Conservation (phyloP, 2,329 filamentous ascomycete genomes). For the Ceratocystiopsis sp. region DNA sequence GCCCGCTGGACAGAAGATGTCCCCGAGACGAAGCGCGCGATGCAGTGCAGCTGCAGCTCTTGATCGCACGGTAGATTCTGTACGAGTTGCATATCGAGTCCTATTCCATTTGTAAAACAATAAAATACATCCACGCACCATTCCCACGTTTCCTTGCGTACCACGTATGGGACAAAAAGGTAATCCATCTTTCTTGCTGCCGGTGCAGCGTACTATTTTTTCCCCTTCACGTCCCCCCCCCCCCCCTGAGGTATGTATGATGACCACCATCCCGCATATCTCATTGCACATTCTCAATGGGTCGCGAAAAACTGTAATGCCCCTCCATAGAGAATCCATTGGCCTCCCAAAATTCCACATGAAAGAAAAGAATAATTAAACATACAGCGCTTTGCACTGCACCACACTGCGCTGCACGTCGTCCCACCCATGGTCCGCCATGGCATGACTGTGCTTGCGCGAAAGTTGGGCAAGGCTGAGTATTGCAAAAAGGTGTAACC, state of each 20-base stretch:
- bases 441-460: neutral
- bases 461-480: neutral
- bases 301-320: too few relatives aligned
- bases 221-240: too few relatives aligned
- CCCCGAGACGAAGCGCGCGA: conserved; percentile 55
- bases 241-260: too few relatives aligned
- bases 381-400: neutral
- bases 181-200: too few relatives aligned
- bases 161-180: too few relatives aligned
- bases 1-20: conserved; percentile 73
- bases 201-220: too few relatives aligned
- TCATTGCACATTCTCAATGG: too few relatives aligned
- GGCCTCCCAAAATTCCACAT: neutral
- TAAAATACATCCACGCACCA: too few relatives aligned
- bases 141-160: too few relatives aligned
- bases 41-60: conserved; percentile 95
- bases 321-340: too few relatives aligned
- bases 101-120: too few relatives aligned
- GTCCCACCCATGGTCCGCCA: neutral
- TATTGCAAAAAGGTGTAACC: conserved; percentile 20
- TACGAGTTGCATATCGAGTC: neutral
- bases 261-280: too few relatives aligned
- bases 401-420: neutral
- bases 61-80: conserved; percentile 19
- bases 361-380: neutral